These are phyloP conservation scores for Puccinia hordei DNA, from an alignment of 1,284 basidiomycete genomes.

Conservation along the genomic window DNA sequence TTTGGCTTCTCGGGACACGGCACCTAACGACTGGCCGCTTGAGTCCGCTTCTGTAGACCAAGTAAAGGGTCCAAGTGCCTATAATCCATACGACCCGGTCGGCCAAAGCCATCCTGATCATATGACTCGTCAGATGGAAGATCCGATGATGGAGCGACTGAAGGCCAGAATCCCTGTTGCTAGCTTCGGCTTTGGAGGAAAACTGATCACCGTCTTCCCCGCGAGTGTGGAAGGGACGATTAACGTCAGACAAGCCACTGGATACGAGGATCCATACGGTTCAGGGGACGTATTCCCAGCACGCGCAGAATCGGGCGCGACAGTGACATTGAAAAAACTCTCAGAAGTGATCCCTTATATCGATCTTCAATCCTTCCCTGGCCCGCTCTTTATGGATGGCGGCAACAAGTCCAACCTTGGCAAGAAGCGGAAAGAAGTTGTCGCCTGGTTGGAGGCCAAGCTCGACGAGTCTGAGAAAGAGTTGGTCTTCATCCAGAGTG, in stretches of 20 bases:
- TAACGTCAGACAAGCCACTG: not conserved
- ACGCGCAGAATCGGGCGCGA: not conserved
- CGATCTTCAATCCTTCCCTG: constrained; percentile 45
- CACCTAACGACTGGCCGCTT: not conserved
- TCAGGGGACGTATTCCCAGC: constrained; percentile 1
- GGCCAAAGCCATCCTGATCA: constrained; percentile 5
- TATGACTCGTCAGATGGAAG: constrained; percentile 6
- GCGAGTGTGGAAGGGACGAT: not conserved
- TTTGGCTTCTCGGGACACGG: not conserved
- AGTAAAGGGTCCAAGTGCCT: not conserved
- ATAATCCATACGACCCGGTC: constrained; percentile 21
- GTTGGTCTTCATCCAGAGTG: constrained; percentile 38
- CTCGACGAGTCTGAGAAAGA: constrained; percentile 38
- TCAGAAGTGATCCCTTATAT: constrained; percentile 37
- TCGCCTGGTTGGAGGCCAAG: constrained; percentile 40
- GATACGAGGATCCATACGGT: constrained; percentile 44
- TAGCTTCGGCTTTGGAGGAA: constrained; percentile 91
- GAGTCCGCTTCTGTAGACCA: not conserved
- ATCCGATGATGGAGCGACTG: constrained; percentile 46
- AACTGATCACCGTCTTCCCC: constrained; percentile 66
- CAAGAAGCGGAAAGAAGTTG: constrained; percentile 46
- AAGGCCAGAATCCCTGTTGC: constrained; percentile 57
- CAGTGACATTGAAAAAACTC: constrained; percentile 27
- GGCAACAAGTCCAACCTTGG: constrained; percentile 48
- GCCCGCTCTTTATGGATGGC: constrained; percentile 50